These are phyloP conservation scores for Mayamaea pseudoterrestris DNA, from an alignment of 108 stramenopile species.

Conservation along the genomic window DNA sequence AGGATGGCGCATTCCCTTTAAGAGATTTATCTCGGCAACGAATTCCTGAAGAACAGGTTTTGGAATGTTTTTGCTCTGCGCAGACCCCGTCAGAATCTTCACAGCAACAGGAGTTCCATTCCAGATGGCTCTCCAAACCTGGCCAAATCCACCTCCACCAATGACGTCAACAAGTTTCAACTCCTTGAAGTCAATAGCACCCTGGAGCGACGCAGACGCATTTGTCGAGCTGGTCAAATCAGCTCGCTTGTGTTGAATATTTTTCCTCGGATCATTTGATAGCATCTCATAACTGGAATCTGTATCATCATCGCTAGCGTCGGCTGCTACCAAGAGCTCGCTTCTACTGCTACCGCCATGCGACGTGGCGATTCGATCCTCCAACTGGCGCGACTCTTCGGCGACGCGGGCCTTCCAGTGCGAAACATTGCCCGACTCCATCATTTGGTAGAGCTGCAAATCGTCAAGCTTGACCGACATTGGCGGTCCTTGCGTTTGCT, in stretches of 20 bases:
- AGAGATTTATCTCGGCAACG: slow-evolving; percentile 75
- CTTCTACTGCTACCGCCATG: slow-evolving; percentile 4
- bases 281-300: slow-evolving; percentile 22
- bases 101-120: slow-evolving; percentile 83
- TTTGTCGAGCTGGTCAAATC: slow-evolving; percentile 55
- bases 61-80: slow-evolving; percentile 54
- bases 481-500: slow-evolving; percentile 17
- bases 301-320: neutral
- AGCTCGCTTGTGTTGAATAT: slow-evolving; percentile 58
- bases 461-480: slow-evolving; percentile 23
- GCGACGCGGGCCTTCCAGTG: slow-evolving; percentile 17
- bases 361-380: neutral
- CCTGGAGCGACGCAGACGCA: slow-evolving; percentile 46
- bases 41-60: slow-evolving; percentile 78
- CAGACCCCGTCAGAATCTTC: slow-evolving; percentile 69
- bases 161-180: slow-evolving; percentile 60
- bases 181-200: slow-evolving; percentile 56
- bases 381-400: slow-evolving; percentile 2
- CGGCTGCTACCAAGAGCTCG: slow-evolving; percentile 6
- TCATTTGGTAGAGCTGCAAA: slow-evolving; percentile 18
- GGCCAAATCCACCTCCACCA: slow-evolving; percentile 88
- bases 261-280: slow-evolving; percentile 53
- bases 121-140: slow-evolving; percentile 80
- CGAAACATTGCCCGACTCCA: slow-evolving; percentile 27
- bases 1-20: slow-evolving; percentile 85